Percentiles rank a stretch among this genome's conserved stretches.
Evolutionary conservation across 257 asterid species (phyloP).

Genomic region (Solanum pennellii): DNA sequence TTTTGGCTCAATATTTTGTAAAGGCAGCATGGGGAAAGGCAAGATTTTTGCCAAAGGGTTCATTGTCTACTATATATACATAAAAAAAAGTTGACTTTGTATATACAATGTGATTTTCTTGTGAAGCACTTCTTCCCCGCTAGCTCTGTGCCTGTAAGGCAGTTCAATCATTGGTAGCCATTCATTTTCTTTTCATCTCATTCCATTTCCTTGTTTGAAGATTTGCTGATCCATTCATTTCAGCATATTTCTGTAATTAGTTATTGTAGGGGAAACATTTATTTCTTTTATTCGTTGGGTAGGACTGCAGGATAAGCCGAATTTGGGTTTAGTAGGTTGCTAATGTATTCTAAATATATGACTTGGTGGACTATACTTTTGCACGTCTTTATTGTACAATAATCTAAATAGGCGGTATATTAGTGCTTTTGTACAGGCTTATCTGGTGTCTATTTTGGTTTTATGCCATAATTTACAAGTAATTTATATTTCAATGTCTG

Average conservation of each 20-base stretch:
- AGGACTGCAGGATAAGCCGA: neutral
- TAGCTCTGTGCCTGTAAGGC: neutral
- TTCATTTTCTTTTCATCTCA: neutral
- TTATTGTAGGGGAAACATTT: neutral
- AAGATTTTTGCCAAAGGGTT: neutral
- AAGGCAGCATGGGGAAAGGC: neutral
- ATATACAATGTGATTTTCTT: neutral
- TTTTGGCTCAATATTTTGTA: neutral
- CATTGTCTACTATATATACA: neutral
- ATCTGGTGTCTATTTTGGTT: neutral
- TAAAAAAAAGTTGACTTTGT: neutral
- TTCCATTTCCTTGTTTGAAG: neutral
- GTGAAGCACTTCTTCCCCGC: neutral
- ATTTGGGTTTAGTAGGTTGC: neutral
- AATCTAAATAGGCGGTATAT: neutral
- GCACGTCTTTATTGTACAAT: neutral
- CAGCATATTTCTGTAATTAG: neutral
- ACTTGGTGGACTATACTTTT: neutral
- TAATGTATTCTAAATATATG: neutral
- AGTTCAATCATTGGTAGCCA: neutral
- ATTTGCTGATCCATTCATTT: neutral
- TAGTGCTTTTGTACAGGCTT: neutral
- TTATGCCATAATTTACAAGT: neutral
- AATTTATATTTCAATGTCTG: neutral
- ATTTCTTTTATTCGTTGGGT: neutral